Conservation (phyloP, 2,329 filamentous ascomycete genomes). For the Alternaria postmessia region DNA sequence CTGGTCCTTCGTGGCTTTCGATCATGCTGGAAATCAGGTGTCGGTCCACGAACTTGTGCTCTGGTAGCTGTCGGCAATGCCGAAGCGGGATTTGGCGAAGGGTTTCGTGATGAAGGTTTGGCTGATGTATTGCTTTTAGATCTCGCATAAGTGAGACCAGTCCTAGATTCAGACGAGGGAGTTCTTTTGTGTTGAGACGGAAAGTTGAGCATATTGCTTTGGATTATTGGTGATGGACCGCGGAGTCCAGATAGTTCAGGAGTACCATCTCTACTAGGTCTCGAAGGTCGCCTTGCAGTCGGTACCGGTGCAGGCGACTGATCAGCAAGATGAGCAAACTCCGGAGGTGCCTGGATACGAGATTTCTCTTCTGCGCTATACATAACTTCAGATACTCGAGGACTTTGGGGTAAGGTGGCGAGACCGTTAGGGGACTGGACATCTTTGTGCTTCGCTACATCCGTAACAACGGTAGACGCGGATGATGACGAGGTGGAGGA, state of each 20-base stretch:
- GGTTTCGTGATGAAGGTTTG: conserved; percentile 48
- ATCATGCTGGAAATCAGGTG: conserved; percentile 53
- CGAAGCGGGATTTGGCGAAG: conserved; percentile 50
- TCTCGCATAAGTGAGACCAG: conserved; percentile 25
- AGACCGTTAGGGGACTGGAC: conserved; percentile 43
- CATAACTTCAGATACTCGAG: conserved; percentile 37
- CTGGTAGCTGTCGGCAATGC: conserved; percentile 34
- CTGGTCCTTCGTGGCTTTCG: conserved; percentile 41
- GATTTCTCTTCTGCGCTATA: conserved; percentile 17
- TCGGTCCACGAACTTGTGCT: conserved; percentile 40
- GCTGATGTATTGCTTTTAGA: conserved; percentile 37
- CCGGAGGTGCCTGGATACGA: conserved; percentile 45
- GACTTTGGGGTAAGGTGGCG: conserved; percentile 62
- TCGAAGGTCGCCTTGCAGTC: conserved; percentile 56
- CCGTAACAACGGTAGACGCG: conserved; percentile 70
- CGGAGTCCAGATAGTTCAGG: conserved; percentile 54
- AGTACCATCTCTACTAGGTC: conserved; percentile 58
- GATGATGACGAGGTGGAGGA: conserved; percentile 77
- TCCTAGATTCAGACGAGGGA: conserved; percentile 57
- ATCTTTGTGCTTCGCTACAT: conserved; percentile 56
- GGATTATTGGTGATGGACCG: conserved; percentile 62
- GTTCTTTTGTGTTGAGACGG: conserved; percentile 61
- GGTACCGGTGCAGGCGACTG: conserved; percentile 58
- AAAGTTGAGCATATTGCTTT: conserved; percentile 62
- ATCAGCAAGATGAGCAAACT: conserved; percentile 67